Evolutionary conservation across 495 filamentous ascomycete genomes (phyloP), one percentile per base, ranked within the genome.

Genomic region (Hypoxylon perforatum): DNA sequence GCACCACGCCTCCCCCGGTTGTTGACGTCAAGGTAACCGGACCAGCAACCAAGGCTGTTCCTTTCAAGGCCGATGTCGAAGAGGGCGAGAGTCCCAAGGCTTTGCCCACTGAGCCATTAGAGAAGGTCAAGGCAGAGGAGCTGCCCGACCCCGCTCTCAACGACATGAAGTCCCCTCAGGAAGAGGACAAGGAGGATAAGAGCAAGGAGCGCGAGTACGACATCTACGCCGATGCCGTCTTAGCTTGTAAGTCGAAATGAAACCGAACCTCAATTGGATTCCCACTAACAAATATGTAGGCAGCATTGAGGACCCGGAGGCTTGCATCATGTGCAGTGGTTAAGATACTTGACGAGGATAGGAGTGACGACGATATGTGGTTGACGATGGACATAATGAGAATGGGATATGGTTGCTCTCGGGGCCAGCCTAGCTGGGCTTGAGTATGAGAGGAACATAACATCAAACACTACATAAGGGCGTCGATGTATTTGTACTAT

Each of bases 291-390:
- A 63, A 25, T 35, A 22, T 46, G 63, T 44, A 86, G 83, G 83
- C 77, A 94, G 92, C 80, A 96, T 97, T 73, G 91, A 97, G 79
- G 94, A 97, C 83, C 90, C 88, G 71, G 93, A 97, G 76, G 84
- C 85, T 18, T 97, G 93, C 77, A 66, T 94, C 0, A 96, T 96
- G 93, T 97, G 93, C 87, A 92, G 90, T 80, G 92, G 91, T 72
- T 92, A 74, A 73, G 19, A 7, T 11, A 39, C 39, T 33, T 46
- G 9, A 55, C n/a, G 50, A 57, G 50, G 21, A 57, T 8, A 36
- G 63, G 60, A 54, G 50, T 63, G 57, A 74, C 41, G 60, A 74
- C 38, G 54, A 63, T 54, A 74, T 49, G 72, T 49, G 50, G 67
- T 46, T 62, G 53, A 72, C 36, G 53, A 67, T 57, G 67, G 62